Evolutionary conservation across 805 yeast genomes (phyloP).

Genomic region (Priceomyces medius): DNA sequence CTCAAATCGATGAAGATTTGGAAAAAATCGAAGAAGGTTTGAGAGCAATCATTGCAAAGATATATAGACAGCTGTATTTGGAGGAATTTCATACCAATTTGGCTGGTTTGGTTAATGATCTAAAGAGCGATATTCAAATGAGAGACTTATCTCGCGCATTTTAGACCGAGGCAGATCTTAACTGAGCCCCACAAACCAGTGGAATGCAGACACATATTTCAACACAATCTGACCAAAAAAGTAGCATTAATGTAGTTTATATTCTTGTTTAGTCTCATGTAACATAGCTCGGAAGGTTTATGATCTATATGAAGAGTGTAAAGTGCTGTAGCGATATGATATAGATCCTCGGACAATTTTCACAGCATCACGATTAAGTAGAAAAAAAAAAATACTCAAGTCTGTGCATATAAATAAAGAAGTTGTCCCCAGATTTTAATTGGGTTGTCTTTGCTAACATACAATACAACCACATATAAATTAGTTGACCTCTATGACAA

Average conservation of each 20-base stretch:
- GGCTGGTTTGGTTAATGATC: slow-evolving; percentile 47
- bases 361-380: not conserved
- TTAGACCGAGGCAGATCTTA: slow-evolving; percentile 8
- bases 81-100: slow-evolving; percentile 44
- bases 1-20: slow-evolving; percentile 28
- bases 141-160: slow-evolving; percentile 34
- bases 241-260: too few species aligned
- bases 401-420: slow-evolving; percentile 2
- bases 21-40: slow-evolving; percentile 26
- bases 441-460: too few species aligned
- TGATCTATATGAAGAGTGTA: too few species aligned
- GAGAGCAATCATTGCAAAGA: slow-evolving; percentile 37
- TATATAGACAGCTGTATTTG: slow-evolving; percentile 38
- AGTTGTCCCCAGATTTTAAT: slow-evolving; percentile 9
- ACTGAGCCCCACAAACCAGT: slow-evolving; percentile 1
- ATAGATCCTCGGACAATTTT: not conserved
- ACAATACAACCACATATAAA: not conserved
- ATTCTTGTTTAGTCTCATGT: too few species aligned
- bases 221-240: too few species aligned
- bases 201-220: too few species aligned
- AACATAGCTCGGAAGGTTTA: too few species aligned
- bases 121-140: slow-evolving; percentile 53
- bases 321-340: not conserved
- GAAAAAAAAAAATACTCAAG: too few species aligned
- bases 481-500: slow-evolving; percentile 1